These are phyloP conservation scores for Monosporascus ibericus DNA, from an alignment of 2,329 filamentous ascomycete species.

Conservation along the genomic window DNA sequence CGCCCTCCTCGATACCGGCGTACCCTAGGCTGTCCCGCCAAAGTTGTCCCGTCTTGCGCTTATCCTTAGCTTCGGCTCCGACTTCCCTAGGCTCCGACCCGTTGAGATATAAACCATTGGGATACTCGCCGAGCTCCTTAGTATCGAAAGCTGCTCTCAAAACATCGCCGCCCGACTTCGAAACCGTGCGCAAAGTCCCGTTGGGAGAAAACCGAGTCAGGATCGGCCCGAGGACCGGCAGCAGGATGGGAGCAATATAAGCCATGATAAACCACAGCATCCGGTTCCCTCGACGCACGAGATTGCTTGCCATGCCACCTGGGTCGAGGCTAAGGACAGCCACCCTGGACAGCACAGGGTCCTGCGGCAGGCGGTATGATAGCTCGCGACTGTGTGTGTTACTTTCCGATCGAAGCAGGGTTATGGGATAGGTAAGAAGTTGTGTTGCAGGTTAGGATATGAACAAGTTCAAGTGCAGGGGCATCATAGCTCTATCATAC, in stretches of 20 bases:
- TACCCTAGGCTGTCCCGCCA: slow-evolving; percentile 13
- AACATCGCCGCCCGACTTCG: slow-evolving; percentile 22
- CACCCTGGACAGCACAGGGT: slow-evolving; percentile 17
- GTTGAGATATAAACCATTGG: slow-evolving; percentile 14
- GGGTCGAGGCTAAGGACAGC: slow-evolving; percentile 24
- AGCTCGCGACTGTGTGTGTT: slow-evolving; percentile 16
- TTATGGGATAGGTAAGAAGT: not conserved
- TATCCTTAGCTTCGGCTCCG: slow-evolving; percentile 14
- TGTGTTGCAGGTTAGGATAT: not conserved
- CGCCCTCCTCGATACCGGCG: slow-evolving; percentile 9
- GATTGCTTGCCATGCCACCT: slow-evolving; percentile 15
- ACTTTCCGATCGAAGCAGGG: not conserved
- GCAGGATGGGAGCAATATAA: slow-evolving; percentile 4
- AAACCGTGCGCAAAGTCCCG: slow-evolving; percentile 16
- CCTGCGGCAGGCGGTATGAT: slow-evolving; percentile 12
- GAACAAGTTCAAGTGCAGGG: not conserved
- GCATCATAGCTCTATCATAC: not conserved
- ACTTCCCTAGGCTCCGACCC: slow-evolving; percentile 6
- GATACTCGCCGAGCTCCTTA: slow-evolving; percentile 13
- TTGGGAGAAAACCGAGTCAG: slow-evolving; percentile 17
- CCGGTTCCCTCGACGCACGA: slow-evolving; percentile 15
- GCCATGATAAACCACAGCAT: slow-evolving; percentile 10
- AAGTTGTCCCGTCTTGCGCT: slow-evolving; percentile 7
- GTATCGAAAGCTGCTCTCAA: slow-evolving; percentile 20
- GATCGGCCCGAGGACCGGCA: slow-evolving; percentile 10